These are phyloP conservation scores for Stephania cephalantha DNA, from an alignment of 164 flowering plant species.

Conservation along the genomic window DNA sequence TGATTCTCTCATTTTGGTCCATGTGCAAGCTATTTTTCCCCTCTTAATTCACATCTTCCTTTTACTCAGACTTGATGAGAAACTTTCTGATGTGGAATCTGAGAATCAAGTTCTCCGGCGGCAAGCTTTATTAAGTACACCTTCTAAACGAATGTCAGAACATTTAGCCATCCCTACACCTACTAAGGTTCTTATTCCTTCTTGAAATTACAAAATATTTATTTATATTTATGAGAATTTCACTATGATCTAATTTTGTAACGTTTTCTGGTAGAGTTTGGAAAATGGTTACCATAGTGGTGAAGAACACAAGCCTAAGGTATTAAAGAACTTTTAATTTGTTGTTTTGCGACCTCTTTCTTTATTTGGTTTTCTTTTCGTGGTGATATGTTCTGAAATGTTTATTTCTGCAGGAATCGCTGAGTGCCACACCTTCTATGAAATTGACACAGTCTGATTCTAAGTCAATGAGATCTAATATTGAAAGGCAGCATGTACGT, in stretches of 20 bases:
- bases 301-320: constrained; percentile 42
- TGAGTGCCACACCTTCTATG: constrained; percentile 42
- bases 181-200: constrained; percentile 32
- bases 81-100: constrained; percentile 66
- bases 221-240: not conserved
- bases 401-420: constrained; percentile 53
- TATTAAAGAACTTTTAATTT: constrained; percentile 20
- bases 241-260: constrained; percentile 1
- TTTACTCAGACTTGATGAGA: constrained; percentile 71
- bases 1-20: not conserved
- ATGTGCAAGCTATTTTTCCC: not conserved
- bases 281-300: constrained; percentile 68
- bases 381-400: not conserved
- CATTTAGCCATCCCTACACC: constrained; percentile 30
- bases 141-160: constrained; percentile 49
- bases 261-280: constrained; percentile 41
- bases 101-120: constrained; percentile 77
- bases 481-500: constrained; percentile 83
- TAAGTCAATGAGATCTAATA: constrained; percentile 50
- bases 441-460: constrained; percentile 51
- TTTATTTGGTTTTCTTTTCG: not conserved
- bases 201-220: not conserved
- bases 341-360: not conserved
- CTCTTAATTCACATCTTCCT: constrained; percentile 5
- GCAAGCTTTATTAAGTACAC: constrained; percentile 44